Base-by-base conservation (phyloP, 331 rosid genomes). In the Dryas integrifolia region DNA sequence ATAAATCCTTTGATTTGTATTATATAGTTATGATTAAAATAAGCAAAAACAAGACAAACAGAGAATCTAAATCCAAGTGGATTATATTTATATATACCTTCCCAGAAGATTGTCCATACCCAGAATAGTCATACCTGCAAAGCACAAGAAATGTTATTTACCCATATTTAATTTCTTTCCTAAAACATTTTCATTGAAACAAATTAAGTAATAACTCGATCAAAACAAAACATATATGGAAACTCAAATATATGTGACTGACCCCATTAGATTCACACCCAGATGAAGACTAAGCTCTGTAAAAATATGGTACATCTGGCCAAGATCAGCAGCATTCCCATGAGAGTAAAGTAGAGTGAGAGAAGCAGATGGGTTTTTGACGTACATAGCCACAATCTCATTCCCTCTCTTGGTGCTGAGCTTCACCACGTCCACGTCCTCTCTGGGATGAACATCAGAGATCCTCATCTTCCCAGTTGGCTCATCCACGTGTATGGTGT, bases 261-360 rank as follows among this genome's bases (percentile, higher is more conserved):
- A 89, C 95, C 89, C 95, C 91, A 89, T 86, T 5, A 89, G 86
- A 85, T 89, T 83, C 56, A 89, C 88, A 40, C 86, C 86, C 69
- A 89, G 82, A 78, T 86, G 88, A 71, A 79, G 70, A 58, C 95
- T 86, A 73, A 89, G 95, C 77, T 83, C 83, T 5, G 81, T 77
- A 78, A 81, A 87, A 67, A 86, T 81, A 43, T 82, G 88, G 72
- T 72, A 79, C 88, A 86, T 86, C 77, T 88, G 94, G 16, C 94
- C 91, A 77, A 88, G 72, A 84, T 86, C 94, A 72, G 94, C 82
- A 74, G 94, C 94, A 81, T 88, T 88, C 72, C 94, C 94, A 75
- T 88, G 94, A 51, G 94, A 88, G 74, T 84, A 86, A 43, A 88
- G 86, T 73, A 88, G 3, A 0, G 94, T 88, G 60, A 86, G 67